Evolutionary conservation across 495 filamentous ascomycete genomes (phyloP).

Genomic region (Friedmanniomyces simplex): DNA sequence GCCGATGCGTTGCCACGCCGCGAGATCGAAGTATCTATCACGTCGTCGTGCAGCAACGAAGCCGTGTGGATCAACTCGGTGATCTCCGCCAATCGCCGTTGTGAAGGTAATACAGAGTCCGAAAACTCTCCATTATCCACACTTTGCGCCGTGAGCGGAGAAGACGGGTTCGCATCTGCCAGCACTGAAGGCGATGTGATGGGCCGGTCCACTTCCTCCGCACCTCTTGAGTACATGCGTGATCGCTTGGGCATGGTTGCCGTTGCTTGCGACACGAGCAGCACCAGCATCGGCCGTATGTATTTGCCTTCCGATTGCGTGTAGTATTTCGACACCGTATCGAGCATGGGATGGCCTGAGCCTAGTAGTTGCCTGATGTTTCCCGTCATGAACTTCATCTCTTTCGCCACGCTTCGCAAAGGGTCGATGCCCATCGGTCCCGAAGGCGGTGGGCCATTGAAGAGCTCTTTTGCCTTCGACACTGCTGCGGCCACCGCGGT

Average conservation of each 20-base stretch:
- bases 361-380: slow-evolving; percentile 82
- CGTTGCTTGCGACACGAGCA: slow-evolving; percentile 92
- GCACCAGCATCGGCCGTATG: slow-evolving; percentile 82
- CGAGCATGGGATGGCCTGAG: slow-evolving; percentile 84
- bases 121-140: slow-evolving; percentile 35
- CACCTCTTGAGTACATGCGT: slow-evolving; percentile 21
- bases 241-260: slow-evolving; percentile 59
- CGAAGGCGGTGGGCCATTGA: slow-evolving; percentile 55
- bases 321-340: slow-evolving; percentile 96
- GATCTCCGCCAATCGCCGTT: slow-evolving; percentile 87
- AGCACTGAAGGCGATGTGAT: slow-evolving; percentile 68
- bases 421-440: slow-evolving; percentile 35
- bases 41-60: slow-evolving; percentile 93
- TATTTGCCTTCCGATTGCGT: slow-evolving; percentile 96
- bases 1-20: slow-evolving; percentile 76
- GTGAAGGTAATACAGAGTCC: slow-evolving; percentile 76
- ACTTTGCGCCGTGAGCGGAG: slow-evolving; percentile 21
- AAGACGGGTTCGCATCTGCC: slow-evolving; percentile 65
- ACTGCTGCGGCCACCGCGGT: slow-evolving; percentile 59
- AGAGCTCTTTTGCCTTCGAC: slow-evolving; percentile 65
- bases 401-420: slow-evolving; percentile 66
- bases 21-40: slow-evolving; percentile 82
- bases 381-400: slow-evolving; percentile 85
- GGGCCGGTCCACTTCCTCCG: slow-evolving; percentile 54
- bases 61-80: slow-evolving; percentile 95